Evolutionary conservation across 164 flowering plant genomes (phyloP), one percentile per base, ranked within the genome.

Genomic region (Litsea cubeba): DNA sequence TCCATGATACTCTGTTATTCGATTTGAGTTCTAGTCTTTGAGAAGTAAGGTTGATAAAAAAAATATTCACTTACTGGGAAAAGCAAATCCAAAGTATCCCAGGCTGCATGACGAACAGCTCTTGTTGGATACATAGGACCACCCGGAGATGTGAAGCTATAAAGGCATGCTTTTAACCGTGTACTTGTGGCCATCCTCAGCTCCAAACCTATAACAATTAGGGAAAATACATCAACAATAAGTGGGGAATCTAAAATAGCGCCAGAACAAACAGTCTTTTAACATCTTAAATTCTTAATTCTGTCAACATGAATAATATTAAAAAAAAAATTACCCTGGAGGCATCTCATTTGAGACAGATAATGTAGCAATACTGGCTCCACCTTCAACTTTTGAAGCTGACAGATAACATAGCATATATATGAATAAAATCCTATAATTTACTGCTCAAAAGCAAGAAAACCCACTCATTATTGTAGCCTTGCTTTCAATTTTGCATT

Each of bases 41-140:
- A 40, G 11, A 40, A 8, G 46, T 10, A 40, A 7, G 46, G 46
- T 40, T 40, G 11, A 40, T 40, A 6, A 35, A 35, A 35, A 40
- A 3, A 3, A 30, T 30, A 26, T 26, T 26, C 14, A 86, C 97
- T 89, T 79, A 95, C 99, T 67, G 99, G 99, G 58, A 90, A 96
- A 68, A 96, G 95, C 11, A 84, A 78, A 82, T 96, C 97, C 58
- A 96, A 81, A 6, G 95, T 82, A 64, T 87, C 94, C 99, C 99
- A 93, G 65, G 99, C 98, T 22, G 99, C 98, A 88, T 94, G 97
- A 46, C 99, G 99, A 76, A 96, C 98, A 77, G 92, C 89, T 87
- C 99, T 86, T 46, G 99, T 92, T 64, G 99, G 97, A 80, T 92
- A 94, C 98, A 91, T 92, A 46, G 98, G 99, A 74, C 97, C 99